These are phyloP conservation scores for Phytophthora fragariaefolia DNA, from an alignment of 352 stramenopile genomes.

Conservation along the genomic window DNA sequence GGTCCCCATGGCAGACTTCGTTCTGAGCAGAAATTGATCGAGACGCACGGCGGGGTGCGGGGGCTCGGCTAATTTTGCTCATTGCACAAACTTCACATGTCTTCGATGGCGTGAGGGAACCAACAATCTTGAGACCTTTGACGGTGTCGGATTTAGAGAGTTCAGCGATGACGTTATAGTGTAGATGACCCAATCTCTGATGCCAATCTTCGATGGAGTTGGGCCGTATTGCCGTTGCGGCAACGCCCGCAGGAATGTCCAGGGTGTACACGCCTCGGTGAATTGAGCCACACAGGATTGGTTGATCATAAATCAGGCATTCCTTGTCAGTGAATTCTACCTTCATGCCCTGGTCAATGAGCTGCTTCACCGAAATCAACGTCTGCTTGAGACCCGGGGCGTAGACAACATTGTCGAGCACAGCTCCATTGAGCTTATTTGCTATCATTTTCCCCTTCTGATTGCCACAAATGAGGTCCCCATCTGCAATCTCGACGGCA, in stretches of 20 bases:
- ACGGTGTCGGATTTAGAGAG: neutral
- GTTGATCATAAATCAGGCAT: too few relatives aligned
- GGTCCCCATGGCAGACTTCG: conserved; percentile 16
- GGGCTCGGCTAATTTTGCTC: neutral
- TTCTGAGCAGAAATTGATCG: neutral
- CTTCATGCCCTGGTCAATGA: too few relatives aligned
- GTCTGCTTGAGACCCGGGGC: too few relatives aligned
- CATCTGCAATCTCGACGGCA: neutral
- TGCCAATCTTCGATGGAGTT: neutral
- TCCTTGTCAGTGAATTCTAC: too few relatives aligned
- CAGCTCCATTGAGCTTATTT: neutral
- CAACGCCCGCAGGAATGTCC: too few relatives aligned
- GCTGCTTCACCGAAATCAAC: too few relatives aligned
- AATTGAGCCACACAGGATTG: too few relatives aligned
- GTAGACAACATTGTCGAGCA: too few relatives aligned
- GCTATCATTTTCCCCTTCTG: neutral
- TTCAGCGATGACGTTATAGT: neutral
- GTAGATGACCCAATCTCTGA: neutral
- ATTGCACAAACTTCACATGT: neutral
- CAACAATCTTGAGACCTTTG: neutral
- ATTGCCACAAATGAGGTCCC: neutral
- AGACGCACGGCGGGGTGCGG: neutral
- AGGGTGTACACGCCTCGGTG: too few relatives aligned
- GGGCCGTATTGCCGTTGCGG: too few relatives aligned
- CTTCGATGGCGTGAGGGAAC: neutral